Evolutionary conservation across 306 rosid genomes (phyloP), one percentile per base, ranked within the genome.

Genomic region (Lablab purpureus): DNA sequence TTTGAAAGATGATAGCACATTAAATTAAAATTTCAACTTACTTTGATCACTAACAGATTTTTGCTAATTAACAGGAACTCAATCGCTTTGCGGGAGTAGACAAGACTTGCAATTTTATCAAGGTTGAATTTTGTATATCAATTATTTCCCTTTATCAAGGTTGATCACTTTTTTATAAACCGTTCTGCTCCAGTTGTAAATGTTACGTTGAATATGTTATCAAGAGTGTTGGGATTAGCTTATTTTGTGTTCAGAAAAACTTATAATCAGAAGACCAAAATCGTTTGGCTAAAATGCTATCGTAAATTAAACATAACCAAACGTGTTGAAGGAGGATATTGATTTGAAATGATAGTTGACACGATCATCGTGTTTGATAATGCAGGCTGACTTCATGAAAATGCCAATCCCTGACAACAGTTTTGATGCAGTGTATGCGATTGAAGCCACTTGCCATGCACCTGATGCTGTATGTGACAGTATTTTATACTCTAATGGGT

Each of bases 401-500:
- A 91, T 96, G 93, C 94, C 99, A 32, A 87, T 96, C 65, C 81
- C 89, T 32, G 97, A 91, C 79, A 89, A 90, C 67, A 68, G 91
- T 76, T 96, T 86, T 82, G 99, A 96, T 87, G 98, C 99, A 21
- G 87, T 93, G 25, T 96, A 96, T 87, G 99, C 99, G 2, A 96
- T 96, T 84, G 99, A 96, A 88, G 98, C 99, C 52, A 96, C 99
- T 76, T 96, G 99, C 89, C 99, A 96, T 84, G 99, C 99, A 73
- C 97, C 99, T 0, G 97, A 96, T 81, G 97, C 97, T 14, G 98
- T 94, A 85, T 64, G 94, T 80, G 46, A 64, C 70, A 37, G 55
- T 58, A 36, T 55, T 21, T 23, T 52, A 15, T 41, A 12, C 50
- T 66, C 65, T 66, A 60, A 52, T 73, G 69, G 40, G 13, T 49